These are phyloP conservation scores for Agaricus subrufescens DNA, from an alignment of 768 basidiomycete species.

Conservation along the genomic window DNA sequence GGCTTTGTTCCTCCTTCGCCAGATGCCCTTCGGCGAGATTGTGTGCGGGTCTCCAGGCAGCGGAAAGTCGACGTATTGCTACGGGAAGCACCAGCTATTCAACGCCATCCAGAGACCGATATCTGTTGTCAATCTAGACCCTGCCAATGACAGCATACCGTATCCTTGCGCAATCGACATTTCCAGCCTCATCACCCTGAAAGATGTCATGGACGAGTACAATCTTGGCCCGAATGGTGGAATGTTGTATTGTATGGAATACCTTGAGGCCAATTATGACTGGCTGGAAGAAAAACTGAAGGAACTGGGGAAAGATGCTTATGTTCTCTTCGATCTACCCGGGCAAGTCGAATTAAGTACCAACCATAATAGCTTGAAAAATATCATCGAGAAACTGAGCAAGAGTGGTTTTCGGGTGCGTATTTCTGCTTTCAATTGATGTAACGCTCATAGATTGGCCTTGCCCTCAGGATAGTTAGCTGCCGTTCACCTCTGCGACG, in stretches of 20 bases:
- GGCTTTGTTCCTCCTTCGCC: background rate
- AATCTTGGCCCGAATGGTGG: constrained; percentile 93
- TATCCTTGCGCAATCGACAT: constrained; percentile 92
- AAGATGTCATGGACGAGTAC: constrained; percentile 81
- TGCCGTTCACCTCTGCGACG: constrained; percentile 93
- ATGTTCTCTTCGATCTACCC: constrained; percentile 92
- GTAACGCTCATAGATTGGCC: constrained; percentile 3
- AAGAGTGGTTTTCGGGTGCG: constrained; percentile 85
- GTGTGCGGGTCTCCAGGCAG: constrained; percentile 85
- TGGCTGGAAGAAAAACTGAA: constrained; percentile 70
- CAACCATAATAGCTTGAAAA: constrained; percentile 87
- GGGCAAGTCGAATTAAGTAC: constrained; percentile 98
- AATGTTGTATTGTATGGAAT: constrained; percentile 96
- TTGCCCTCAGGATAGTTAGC: constrained; percentile 58
- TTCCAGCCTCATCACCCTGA: constrained; percentile 77
- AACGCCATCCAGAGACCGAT: constrained; percentile 83
- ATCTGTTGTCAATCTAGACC: constrained; percentile 91
- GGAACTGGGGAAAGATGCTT: constrained; percentile 67
- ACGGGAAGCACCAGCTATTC: constrained; percentile 86
- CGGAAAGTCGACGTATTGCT: constrained; percentile 86
- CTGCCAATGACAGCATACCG: constrained; percentile 84
- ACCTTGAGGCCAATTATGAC: constrained; percentile 92
- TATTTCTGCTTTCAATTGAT: constrained; percentile 9
- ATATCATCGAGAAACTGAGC: constrained; percentile 63
- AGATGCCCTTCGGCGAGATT: constrained; percentile 85